Evolutionary conservation across 768 basidiomycete species (phyloP).

Genomic region (Lanmaoa pseudosensibilis): DNA sequence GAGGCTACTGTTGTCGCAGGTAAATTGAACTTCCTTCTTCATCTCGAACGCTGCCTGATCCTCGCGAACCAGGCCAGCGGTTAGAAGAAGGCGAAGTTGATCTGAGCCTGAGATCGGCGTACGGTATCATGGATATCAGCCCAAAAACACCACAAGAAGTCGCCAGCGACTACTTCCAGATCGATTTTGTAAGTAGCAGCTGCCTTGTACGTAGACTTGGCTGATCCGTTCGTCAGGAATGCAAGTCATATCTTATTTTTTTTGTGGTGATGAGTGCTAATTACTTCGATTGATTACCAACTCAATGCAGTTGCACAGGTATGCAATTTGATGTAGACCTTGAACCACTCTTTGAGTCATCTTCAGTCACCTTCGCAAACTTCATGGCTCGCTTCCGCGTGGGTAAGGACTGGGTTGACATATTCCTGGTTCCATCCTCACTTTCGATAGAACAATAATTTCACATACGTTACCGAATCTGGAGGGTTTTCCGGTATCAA

Average conservation of each 20-base stretch:
- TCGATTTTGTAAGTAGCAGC: slow-evolving; percentile 35
- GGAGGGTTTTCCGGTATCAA: slow-evolving; percentile 62
- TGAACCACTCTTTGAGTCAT: slow-evolving; percentile 27
- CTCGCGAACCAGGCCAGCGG: slow-evolving; percentile 8
- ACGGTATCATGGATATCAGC: slow-evolving; percentile 48
- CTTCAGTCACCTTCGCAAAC: slow-evolving; percentile 60
- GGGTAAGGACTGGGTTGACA: slow-evolving; percentile 40
- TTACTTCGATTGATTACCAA: neutral
- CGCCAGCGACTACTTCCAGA: slow-evolving; percentile 59
- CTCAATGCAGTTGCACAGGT: slow-evolving; percentile 30
- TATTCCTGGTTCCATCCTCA: neutral
- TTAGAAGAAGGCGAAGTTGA: slow-evolving; percentile 43
- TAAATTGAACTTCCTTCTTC: slow-evolving; percentile 9
- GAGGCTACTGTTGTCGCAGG: slow-evolving; percentile 48
- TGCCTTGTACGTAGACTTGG: neutral
- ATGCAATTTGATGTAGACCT: neutral
- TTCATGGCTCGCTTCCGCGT: slow-evolving; percentile 60
- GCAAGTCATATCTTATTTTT: slow-evolving; percentile 14
- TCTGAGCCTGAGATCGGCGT: slow-evolving; percentile 52
- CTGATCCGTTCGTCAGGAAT: slow-evolving; percentile 27
- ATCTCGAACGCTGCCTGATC: slow-evolving; percentile 40
- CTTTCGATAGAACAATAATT: slow-evolving; percentile 54
- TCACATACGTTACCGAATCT: slow-evolving; percentile 48
- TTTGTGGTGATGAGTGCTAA: neutral
- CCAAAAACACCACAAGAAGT: slow-evolving; percentile 45